Base-by-base conservation (phyloP, 768 basidiomycete genomes). In the Naematelia aurantialba region DNA sequence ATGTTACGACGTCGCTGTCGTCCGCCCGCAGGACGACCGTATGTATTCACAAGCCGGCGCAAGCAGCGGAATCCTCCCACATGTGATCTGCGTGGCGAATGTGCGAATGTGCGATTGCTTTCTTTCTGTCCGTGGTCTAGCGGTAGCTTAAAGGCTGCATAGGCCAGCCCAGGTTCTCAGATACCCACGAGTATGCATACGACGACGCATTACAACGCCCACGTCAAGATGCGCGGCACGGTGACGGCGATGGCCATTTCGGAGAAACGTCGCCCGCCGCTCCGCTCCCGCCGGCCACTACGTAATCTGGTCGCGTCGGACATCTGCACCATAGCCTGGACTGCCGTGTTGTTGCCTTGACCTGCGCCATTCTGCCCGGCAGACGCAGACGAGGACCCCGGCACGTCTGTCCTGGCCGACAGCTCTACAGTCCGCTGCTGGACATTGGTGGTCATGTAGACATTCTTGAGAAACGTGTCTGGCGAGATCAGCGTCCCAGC, bases 361-460 rank as follows among this genome's bases (percentile, higher is more conserved):
- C n/a, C n/a, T n/a, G n/a, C n/a, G 27, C 29, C 29, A 27, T 51
- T 51, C 22, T 24, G 24, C 4, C 14, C 22, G 10, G 21, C n/a
- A 17, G 22, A n/a, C 14, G 27, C 49, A 8, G 56, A 50, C 0
- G 60, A 56, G 5, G 60, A 56, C 14, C 61, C 64, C 3, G 61
- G 53, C 14, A 45, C n/a, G 50, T 66, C 64, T 14, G 60, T 62
- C 12, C 61, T 30, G 25, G 68, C 62, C 5, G 70, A 68, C 30
- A 72, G 46, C 34, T 60, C 56, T 27, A 72, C 61, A 30, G 61
- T 67, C 29, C 62, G 57, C 19, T 57, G 52, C n/a, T 44, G 52
- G 3, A 68, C 66, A 45, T 69, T 63, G 24, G 71, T 73, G 1
- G 64, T 60, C 45, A 73, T 62, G 57, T 68, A 72, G 22, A 74